Base-by-base conservation (phyloP, 2,329 filamentous ascomycete species). In the Hirsutella thompsonii region DNA sequence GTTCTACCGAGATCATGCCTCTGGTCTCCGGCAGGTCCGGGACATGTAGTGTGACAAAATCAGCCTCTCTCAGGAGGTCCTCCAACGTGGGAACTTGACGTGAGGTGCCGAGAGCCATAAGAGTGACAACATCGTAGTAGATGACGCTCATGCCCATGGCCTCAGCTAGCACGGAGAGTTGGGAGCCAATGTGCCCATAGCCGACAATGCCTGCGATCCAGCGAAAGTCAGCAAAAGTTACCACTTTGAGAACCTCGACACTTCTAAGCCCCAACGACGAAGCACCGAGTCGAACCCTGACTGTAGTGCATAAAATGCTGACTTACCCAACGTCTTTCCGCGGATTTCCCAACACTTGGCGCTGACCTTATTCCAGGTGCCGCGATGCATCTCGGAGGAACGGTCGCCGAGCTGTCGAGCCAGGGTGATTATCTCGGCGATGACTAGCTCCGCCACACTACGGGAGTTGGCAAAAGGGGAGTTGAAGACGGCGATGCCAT, bases 71-170 rank as follows among this genome's bases (percentile, higher is more conserved):
- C 36, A 98, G 76, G 32, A 98, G 77, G 18, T 72, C 76, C 26
- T 90, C 74, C 19, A 98, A 68, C 1, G 76, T 83, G 5, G 81
- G 68, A 32, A 96, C 83, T 60, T 96, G 92, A 50, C 74, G 79
- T 26, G 90, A 79, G 10, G 84, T 94, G 42, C 92, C 92, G 58
- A 98, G 68, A 36, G 84, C 83, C 92, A 98, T 98, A 51, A 96
- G 72, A 51, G 89, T 94, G 47, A 94, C 66, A 6, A 94, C 80
- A 61, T 98, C 92, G 62, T 93, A 96, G 71, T 95, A 98, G 54
- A 96, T 89, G 55, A 98, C 92, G 14, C 74, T 80, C 90, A 98
- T 95, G 38, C 92, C 92, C 88, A 98, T 94, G 20, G 90, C 80
- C 64, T 98, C 92, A 21, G 92, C 89, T 47, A 98, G 70, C 34